Percentiles rank a stretch among this genome's conserved stretches.
Evolutionary conservation across 2,329 filamentous ascomycete genomes (phyloP).

Genomic region (Phaeosphaeriaceae sp.): DNA sequence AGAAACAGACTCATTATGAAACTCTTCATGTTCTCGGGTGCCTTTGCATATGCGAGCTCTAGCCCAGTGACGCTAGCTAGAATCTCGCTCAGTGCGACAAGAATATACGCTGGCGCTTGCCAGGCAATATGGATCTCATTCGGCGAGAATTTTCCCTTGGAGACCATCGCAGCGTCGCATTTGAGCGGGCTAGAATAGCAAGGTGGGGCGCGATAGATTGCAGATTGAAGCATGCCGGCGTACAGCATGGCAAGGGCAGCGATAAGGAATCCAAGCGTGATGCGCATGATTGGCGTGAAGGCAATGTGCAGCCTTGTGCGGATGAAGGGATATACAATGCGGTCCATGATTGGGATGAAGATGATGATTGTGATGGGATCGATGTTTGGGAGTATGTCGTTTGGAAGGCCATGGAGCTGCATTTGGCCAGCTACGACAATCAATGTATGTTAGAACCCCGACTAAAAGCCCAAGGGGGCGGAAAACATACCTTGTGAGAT

Average conservation of each 20-base stretch:
- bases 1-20: constrained; percentile 64
- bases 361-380: constrained; percentile 55
- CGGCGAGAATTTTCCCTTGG: constrained; percentile 40
- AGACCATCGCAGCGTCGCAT: constrained; percentile 45
- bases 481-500: constrained; percentile 49
- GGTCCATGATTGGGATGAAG: constrained; percentile 55
- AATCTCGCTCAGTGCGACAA: constrained; percentile 55
- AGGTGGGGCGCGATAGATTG: constrained; percentile 61
- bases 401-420: constrained; percentile 55
- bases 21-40: constrained; percentile 55
- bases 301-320: constrained; percentile 49
- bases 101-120: constrained; percentile 54
- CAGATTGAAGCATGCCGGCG: constrained; percentile 63
- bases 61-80: constrained; percentile 56
- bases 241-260: constrained; percentile 61
- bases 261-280: constrained; percentile 61
- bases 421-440: constrained; percentile 50
- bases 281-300: constrained; percentile 59
- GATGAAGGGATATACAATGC: constrained; percentile 54
- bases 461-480: too few species aligned
- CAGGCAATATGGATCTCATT: constrained; percentile 55
- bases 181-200: constrained; percentile 56
- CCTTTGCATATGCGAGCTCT: constrained; percentile 56
- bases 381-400: constrained; percentile 58
- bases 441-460: neutral